Conservation (phyloP, 2,329 filamentous ascomycete species). For the Huntiella savannae region DNA sequence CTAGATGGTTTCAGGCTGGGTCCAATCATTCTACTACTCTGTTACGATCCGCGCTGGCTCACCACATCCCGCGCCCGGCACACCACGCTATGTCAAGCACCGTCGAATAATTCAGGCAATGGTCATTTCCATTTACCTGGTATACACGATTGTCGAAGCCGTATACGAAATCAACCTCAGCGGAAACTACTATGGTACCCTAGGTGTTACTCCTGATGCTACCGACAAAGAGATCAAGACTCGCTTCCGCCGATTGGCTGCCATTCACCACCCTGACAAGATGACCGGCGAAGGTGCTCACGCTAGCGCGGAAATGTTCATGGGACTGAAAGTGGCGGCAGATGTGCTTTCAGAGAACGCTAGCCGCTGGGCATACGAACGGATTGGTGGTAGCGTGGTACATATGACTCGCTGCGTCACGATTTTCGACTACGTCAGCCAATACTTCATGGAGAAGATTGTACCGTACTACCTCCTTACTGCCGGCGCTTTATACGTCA, state of each 20-base stretch:
- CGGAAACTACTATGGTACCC: constrained; percentile 61
- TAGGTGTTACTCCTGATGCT: constrained; percentile 50
- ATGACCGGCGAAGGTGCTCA: constrained; percentile 17
- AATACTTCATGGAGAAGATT: constrained; percentile 39
- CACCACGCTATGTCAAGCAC: constrained; percentile 51
- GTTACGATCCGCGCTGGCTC: constrained; percentile 79
- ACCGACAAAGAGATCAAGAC: constrained; percentile 64
- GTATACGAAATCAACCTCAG: constrained; percentile 56
- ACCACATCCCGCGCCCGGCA: constrained; percentile 52
- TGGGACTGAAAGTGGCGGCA: constrained; percentile 64
- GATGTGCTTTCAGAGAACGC: constrained; percentile 65
- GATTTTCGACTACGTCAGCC: constrained; percentile 51
- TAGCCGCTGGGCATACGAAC: constrained; percentile 72
- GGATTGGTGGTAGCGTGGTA: constrained; percentile 58
- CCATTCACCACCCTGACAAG: constrained; percentile 73
- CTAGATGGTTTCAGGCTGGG: constrained; percentile 57
- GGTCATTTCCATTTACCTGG: constrained; percentile 66
- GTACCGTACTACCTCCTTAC: constrained; percentile 42
- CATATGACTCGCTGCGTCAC: constrained; percentile 48
- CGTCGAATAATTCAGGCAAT: constrained; percentile 66
- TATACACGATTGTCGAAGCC: constrained; percentile 84
- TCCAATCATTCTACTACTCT: constrained; percentile 70
- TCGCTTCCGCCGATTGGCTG: constrained; percentile 59
- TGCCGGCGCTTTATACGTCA: constrained; percentile 36
- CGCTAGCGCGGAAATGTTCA: constrained; percentile 37